These are phyloP conservation scores for Arthroderma uncinatum DNA, from an alignment of 2,329 filamentous ascomycete species.

Conservation along the genomic window DNA sequence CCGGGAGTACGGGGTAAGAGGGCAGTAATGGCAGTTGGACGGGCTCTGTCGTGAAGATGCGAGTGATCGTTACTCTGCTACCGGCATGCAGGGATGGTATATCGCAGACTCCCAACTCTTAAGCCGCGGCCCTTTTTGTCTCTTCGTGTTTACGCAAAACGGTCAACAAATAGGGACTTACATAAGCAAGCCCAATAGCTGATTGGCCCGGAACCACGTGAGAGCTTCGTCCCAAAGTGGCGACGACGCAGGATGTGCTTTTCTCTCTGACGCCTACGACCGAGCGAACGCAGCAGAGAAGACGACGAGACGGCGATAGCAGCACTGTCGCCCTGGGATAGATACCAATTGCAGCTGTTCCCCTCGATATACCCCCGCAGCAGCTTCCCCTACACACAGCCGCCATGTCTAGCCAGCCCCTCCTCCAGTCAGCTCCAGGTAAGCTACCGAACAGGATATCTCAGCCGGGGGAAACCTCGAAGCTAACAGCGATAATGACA, in stretches of 20 bases:
- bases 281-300: too few species aligned
- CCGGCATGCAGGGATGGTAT: too few species aligned
- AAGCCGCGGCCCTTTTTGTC: too few species aligned
- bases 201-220: not conserved
- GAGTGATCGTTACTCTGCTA: too few species aligned
- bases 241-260: not conserved
- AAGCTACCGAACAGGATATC: constrained; percentile 24
- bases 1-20: not conserved
- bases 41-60: too few species aligned
- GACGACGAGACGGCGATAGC: too few species aligned
- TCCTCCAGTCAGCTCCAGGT: constrained; percentile 90
- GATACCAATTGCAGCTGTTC: not conserved
- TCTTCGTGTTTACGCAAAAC: too few species aligned
- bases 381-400: too few species aligned
- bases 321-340: not conserved
- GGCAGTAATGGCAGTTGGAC: too few species aligned
- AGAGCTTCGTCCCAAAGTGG: not conserved
- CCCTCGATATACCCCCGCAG: too few species aligned
- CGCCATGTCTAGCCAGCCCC: constrained; percentile 88
- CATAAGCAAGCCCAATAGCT: not conserved
- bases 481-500: not conserved
- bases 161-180: not conserved
- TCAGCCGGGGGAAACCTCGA: not conserved
- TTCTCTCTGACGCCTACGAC: not conserved
- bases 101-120: too few species aligned